Evolutionary conservation across 441 rosid genomes (phyloP).

Genomic region (Euphorbia schlechtendalii): DNA sequence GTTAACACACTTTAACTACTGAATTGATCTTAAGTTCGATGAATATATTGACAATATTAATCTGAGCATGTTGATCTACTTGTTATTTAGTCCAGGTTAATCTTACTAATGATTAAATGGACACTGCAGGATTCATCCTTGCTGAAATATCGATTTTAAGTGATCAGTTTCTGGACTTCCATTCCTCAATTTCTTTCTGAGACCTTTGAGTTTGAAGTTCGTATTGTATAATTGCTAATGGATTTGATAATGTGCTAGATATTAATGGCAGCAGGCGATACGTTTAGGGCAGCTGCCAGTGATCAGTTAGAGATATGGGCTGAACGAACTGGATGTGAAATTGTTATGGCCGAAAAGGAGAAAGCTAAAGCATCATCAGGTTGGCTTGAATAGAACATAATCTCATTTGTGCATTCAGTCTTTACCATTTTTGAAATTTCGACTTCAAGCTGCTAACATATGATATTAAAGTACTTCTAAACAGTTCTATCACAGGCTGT

Average conservation of each 20-base stretch:
- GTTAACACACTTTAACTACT: not conserved
- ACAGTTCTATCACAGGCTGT: conserved; percentile 91
- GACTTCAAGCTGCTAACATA: conserved; percentile 25
- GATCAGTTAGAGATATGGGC: conserved; percentile 95
- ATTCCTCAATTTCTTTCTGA: not conserved
- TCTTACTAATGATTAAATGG: not conserved
- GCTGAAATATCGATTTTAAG: not conserved
- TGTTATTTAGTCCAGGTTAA: not conserved
- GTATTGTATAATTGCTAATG: conserved; percentile 10
- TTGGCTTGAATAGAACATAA: conserved; percentile 17
- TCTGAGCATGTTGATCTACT: not conserved
- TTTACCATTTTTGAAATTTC: conserved; percentile 2
- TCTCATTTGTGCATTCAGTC: not conserved
- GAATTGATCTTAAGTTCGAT: conserved; percentile 2
- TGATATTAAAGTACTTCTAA: conserved; percentile 46
- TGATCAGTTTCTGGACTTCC: not conserved
- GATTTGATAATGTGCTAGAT: conserved; percentile 40
- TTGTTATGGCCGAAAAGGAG: conserved; percentile 60
- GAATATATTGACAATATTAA: not conserved
- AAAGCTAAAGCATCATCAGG: conserved; percentile 90
- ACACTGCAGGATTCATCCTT: not conserved
- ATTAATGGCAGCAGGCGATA: conserved; percentile 89
- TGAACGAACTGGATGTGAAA: conserved; percentile 78
- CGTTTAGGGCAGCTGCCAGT: conserved; percentile 88
- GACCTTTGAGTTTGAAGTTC: not conserved